A percentile compares a stretch with the other conserved stretches of the same genome.
Evolutionary conservation across 768 basidiomycete species (phyloP).

Genomic region (Boletales sp.): DNA sequence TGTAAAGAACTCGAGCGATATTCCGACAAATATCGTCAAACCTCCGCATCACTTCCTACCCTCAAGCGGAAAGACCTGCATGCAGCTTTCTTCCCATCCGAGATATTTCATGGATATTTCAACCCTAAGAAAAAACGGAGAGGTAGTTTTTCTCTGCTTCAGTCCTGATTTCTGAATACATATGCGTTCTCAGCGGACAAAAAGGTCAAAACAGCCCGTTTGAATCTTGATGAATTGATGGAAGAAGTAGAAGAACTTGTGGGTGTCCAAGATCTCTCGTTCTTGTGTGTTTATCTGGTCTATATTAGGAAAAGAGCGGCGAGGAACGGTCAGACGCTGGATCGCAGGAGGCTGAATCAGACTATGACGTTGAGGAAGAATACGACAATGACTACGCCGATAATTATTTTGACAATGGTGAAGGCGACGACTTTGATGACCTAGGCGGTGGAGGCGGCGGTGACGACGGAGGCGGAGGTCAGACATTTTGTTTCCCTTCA

Average conservation of each 20-base stretch:
- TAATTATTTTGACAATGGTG: conserved; percentile 90
- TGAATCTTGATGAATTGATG: conserved; percentile 66
- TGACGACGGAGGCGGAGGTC: conserved; percentile 62
- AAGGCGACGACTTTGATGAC: conserved; percentile 77
- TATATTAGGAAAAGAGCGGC: conserved; percentile 59
- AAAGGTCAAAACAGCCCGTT: conserved; percentile 36
- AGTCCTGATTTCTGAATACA: not conserved
- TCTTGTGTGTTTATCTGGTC: not conserved
- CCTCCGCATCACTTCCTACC: conserved; percentile 53
- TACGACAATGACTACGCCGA: conserved; percentile 90
- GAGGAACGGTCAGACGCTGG: conserved; percentile 67
- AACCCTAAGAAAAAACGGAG: conserved; percentile 67
- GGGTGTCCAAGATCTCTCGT: conserved; percentile 2
- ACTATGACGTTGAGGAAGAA: conserved; percentile 87
- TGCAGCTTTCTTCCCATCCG: conserved; percentile 72
- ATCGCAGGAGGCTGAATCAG: conserved; percentile 62
- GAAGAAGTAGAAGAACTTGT: conserved; percentile 65
- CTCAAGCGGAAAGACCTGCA: conserved; percentile 70
- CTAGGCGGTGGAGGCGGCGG: conserved; percentile 65
- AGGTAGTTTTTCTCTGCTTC: conserved; percentile 20
- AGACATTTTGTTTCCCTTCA: not conserved
- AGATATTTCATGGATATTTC: conserved; percentile 76
- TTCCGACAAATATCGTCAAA: conserved; percentile 79
- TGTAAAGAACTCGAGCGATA: conserved; percentile 69
- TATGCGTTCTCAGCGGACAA: conserved; percentile 21